These are phyloP conservation scores for Myotisia sp. DNA, from an alignment of 2,329 filamentous ascomycete species.

Conservation along the genomic window DNA sequence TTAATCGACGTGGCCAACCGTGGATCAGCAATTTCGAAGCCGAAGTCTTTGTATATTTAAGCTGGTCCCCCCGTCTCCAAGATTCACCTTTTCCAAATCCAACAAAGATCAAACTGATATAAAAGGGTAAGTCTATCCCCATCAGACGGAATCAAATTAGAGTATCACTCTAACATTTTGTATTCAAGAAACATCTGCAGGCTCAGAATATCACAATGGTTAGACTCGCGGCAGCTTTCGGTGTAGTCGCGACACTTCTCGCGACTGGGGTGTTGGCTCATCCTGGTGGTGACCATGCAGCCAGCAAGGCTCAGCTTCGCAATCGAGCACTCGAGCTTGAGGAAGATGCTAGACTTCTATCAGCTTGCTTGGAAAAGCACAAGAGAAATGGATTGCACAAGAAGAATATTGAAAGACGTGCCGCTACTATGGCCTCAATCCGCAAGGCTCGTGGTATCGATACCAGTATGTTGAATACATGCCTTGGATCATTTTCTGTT, in stretches of 20 bases:
- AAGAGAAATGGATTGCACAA: conserved; percentile 29
- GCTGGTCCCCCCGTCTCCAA: no score
- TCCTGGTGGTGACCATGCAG: not conserved
- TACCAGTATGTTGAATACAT: conserved; percentile 3
- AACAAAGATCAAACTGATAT: no score
- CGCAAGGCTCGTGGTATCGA: conserved; percentile 23
- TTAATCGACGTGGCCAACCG: no score
- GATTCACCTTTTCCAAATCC: no score
- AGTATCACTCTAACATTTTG: no score
- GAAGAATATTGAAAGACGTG: conserved; percentile 29
- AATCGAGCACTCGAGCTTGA: conserved; percentile 21
- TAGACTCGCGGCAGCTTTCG: not conserved
- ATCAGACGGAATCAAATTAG: no score
- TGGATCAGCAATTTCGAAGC: no score
- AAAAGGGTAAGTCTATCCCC: no score
- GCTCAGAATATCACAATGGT: no score
- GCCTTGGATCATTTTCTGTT: not conserved
- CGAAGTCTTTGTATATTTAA: no score
- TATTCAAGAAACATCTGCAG: no score
- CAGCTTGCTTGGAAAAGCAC: conserved; percentile 33
- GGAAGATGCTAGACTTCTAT: conserved; percentile 25
- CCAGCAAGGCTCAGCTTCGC: not conserved
- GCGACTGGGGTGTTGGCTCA: conserved; percentile 1
- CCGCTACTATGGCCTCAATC: conserved; percentile 24
- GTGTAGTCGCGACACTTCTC: not conserved